A percentile compares a stretch with the other conserved stretches of the same genome.
phyloP scores from a whole-genome alignment of 2,329 filamentous ascomycete genomes.

The Colletotrichum tofieldiae region DNA sequence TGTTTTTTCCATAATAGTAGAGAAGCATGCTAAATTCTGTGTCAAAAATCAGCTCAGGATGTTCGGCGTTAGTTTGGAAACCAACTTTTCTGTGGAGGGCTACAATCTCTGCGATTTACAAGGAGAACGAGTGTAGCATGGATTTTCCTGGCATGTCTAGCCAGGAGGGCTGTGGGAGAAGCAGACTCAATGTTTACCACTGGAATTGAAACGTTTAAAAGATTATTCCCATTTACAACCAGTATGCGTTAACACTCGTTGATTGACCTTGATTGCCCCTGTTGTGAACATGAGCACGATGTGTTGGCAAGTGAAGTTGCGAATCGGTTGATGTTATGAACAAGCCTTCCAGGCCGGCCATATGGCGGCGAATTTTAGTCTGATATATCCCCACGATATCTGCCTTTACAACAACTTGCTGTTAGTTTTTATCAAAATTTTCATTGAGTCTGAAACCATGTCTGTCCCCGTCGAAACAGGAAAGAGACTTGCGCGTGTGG shows the following conservation, averaged over 20 bases:
- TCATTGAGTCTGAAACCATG: neutral
- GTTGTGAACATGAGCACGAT: neutral
- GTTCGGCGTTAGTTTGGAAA: no score
- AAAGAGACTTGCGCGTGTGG: neutral
- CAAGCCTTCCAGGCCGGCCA: no score
- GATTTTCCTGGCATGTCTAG: neutral
- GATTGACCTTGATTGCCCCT: neutral
- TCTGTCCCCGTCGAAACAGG: neutral
- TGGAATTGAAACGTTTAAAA: neutral
- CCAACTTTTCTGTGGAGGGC: no score
- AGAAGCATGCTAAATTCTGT: neutral
- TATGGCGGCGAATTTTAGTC: neutral
- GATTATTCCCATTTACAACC: no score
- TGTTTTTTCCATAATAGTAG: neutral
- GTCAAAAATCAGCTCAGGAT: neutral
- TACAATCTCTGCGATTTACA: neutral
- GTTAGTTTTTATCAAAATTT: neutral
- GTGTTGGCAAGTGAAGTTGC: neutral
- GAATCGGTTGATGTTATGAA: neutral
- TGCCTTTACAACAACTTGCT: neutral
- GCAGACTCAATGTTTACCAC: neutral
- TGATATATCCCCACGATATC: neutral
- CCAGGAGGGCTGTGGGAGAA: no score
- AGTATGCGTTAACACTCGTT: neutral
- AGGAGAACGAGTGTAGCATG: neutral